Evolutionary conservation across 768 basidiomycete genomes (phyloP).

Genomic region (Piloderma croceum): DNA sequence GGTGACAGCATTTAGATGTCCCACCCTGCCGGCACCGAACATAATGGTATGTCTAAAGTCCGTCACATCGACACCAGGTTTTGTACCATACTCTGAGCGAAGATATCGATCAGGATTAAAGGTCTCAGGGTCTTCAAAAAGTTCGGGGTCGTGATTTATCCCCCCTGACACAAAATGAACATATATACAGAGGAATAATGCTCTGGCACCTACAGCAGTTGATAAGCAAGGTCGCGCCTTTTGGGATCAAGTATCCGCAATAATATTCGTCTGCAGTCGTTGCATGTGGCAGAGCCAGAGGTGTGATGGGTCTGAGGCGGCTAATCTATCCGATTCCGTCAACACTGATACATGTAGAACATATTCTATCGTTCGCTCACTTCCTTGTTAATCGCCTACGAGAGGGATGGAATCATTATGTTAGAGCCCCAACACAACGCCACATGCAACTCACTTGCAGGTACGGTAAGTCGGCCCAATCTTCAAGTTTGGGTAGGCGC

Average conservation of each 20-base stretch:
- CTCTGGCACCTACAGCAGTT: not conserved
- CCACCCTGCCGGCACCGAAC: constrained; percentile 17
- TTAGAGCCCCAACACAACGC: no score
- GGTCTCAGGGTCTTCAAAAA: constrained; percentile 7
- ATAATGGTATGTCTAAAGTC: constrained; percentile 10
- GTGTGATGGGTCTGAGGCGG: not conserved
- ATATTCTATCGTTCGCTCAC: not conserved
- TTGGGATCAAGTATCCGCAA: not conserved
- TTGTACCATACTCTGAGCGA: constrained; percentile 11
- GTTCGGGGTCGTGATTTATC: constrained; percentile 1
- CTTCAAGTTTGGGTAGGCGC: constrained; percentile 17
- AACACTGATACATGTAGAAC: not conserved
- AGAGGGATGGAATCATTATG: no score
- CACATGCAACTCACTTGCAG: no score
- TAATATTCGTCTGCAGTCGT: not conserved
- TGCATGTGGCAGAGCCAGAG: not conserved
- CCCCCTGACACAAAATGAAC: constrained; percentile 1
- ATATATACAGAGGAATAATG: not conserved
- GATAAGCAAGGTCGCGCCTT: not conserved
- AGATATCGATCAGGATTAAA: constrained; percentile 14
- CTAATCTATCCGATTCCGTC: not conserved
- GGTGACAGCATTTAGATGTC: not conserved
- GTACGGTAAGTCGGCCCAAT: constrained; percentile 19
- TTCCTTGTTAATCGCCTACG: not conserved
- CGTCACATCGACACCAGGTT: constrained; percentile 7